Base-by-base conservation (phyloP, 1,284 basidiomycete genomes). In the Blastosporella zonata region DNA sequence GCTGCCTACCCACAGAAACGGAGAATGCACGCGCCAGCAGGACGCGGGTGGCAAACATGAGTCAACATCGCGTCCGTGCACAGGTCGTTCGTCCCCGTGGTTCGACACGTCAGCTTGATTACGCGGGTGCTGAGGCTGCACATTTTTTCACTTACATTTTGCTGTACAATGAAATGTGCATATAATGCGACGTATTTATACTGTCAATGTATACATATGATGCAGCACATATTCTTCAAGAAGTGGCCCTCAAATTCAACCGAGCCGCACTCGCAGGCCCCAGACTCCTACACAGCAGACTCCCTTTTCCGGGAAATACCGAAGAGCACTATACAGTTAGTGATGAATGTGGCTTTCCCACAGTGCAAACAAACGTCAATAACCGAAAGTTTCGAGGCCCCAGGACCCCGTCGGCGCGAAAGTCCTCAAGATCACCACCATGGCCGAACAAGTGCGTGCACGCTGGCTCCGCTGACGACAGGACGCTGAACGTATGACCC, bases 391-490 rank as follows among this genome's bases (percentile, higher is more conserved):
- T 62, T 57, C 51, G 47, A 43, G 56, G 56, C 55, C 57, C 40
- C 45, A 55, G 59, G 54, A 57, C 50, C 52, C 35, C 49, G 42
- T 58, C 62, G 60, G 59, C 61, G 55, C 53, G 61, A 64, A 66
- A 67, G 66, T 61, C 68, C 65, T 68, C 70, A 72, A 74, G 67
- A 71, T 62, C 65, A 63, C 57, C 60, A 70, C 56, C 56, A 85
- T 86, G 83, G 80, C 81, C 67, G 82, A 84, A 63, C 82, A 86
- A 71, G 82, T 81, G 61, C 50, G 78, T 41, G 18, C 13, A 38
- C 15, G 35, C 36, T 3, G 15, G 2, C 15, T 13, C 13, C 13
- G 7, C n/a, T 15, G 25, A 36, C 25, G 40, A 35, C 27, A 28
- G 21, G 18, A 36, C 22, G 43, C 29, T 47, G 23, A 36, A 31